A percentile compares a stretch with the other conserved stretches of the same genome.
Conservation (phyloP, 441 rosid species). For the Euphorbia schlechtendalii region DNA sequence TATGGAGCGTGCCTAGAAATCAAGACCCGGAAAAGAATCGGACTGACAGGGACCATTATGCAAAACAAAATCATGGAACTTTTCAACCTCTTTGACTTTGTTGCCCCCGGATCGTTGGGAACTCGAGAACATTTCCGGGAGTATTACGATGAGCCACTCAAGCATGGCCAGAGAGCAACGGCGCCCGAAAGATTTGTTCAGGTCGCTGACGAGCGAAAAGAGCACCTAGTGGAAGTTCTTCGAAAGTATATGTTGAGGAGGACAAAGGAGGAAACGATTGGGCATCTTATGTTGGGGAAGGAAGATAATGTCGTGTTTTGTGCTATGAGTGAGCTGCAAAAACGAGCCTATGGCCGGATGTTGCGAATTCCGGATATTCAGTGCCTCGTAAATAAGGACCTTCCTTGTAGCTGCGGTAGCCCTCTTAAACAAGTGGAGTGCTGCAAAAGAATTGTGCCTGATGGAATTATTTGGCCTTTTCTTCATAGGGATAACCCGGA, state of each 20-base stretch:
- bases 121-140: conserved; percentile 85
- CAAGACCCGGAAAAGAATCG: conserved; percentile 57
- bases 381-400: conserved; percentile 85
- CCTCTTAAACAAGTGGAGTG: conserved; percentile 86
- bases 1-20: conserved; percentile 61
- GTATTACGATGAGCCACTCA: conserved; percentile 81
- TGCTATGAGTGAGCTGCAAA: conserved; percentile 87
- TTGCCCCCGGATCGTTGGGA: conserved; percentile 77
- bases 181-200: conserved; percentile 75
- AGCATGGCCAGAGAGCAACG: conserved; percentile 83
- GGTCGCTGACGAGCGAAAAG: conserved; percentile 75
- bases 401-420: conserved; percentile 83
- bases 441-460: conserved; percentile 78
- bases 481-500: conserved; percentile 79
- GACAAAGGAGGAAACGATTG: conserved; percentile 94
- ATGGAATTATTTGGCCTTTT: conserved; percentile 83
- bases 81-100: conserved; percentile 88
- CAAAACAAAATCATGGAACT: conserved; percentile 90
- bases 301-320: conserved; percentile 96
- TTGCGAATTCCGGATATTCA: conserved; percentile 76
- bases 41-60: conserved; percentile 90
- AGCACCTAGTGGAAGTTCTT: conserved; percentile 62
- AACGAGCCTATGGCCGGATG: conserved; percentile 72
- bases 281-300: conserved; percentile 95
- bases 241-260: conserved; percentile 81